phyloP scores from a whole-genome alignment of 352 stramenopile species.

The Phytophthora litchii region DNA sequence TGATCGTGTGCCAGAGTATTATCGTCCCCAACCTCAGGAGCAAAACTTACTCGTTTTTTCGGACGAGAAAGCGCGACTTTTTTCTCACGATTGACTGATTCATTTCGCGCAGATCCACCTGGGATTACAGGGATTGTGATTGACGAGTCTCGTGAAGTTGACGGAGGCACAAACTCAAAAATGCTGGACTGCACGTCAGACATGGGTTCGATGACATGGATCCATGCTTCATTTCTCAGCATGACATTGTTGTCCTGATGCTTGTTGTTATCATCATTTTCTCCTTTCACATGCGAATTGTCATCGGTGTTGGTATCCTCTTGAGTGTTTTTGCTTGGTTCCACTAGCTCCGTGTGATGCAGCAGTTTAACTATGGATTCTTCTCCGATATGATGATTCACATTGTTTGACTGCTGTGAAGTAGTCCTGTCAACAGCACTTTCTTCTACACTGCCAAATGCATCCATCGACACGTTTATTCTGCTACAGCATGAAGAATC shows the following conservation, averaged over 20 bases:
- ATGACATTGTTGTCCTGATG: neutral
- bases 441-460: neutral
- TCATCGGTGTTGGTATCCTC: neutral
- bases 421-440: neutral
- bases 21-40: constrained; percentile 13
- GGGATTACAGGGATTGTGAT: neutral
- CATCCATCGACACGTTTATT: constrained; percentile 25
- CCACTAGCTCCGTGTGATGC: constrained; percentile 38
- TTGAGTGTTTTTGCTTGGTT: neutral
- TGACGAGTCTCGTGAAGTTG: neutral
- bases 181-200: constrained; percentile 45
- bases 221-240: constrained; percentile 51
- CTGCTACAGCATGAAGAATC: constrained; percentile 13
- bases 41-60: constrained; percentile 34
- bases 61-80: neutral
- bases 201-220: constrained; percentile 27
- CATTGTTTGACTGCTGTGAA: constrained; percentile 10
- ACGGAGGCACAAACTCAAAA: constrained; percentile 47
- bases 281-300: neutral
- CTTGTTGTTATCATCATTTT: constrained; percentile 6
- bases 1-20: constrained; percentile 23
- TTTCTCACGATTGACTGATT: neutral
- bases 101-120: neutral
- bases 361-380: constrained; percentile 31
- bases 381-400: neutral